These are phyloP conservation scores for Prosopis cineraria DNA, from an alignment of 306 rosid genomes.

Conservation along the genomic window DNA sequence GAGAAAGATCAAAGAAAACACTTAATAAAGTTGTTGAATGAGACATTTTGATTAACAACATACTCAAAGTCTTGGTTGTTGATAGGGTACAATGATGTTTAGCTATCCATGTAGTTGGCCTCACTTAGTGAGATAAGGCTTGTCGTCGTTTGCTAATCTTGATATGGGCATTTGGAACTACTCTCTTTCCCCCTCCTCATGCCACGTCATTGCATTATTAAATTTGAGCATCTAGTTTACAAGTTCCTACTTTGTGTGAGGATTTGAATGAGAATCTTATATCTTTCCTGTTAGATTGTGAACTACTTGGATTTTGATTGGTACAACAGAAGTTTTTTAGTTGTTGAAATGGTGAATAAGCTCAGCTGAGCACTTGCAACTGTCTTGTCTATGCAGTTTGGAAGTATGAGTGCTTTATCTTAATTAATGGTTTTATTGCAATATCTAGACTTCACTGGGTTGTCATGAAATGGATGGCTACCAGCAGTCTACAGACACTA, in stretches of 20 bases:
- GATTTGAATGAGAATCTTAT: neutral
- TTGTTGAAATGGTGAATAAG: neutral
- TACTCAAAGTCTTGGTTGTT: too few species aligned
- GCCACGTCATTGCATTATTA: neutral
- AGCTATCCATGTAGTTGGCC: too few species aligned
- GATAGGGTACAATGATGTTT: too few species aligned
- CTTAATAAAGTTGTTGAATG: too few species aligned
- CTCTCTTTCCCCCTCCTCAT: neutral
- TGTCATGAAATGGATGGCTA: constrained; percentile 9
- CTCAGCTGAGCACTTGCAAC: neutral
- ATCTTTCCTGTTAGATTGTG: neutral
- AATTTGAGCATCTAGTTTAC: neutral
- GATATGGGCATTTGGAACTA: neutral
- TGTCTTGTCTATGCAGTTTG: neutral
- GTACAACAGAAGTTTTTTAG: neutral
- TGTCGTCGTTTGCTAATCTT: too few species aligned
- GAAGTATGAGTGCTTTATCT: constrained; percentile 4
- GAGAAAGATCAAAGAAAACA: too few species aligned
- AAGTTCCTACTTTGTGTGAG: neutral
- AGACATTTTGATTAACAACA: too few species aligned
- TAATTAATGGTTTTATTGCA: neutral
- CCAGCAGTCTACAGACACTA: neutral
- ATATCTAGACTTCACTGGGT: neutral
- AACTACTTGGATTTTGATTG: neutral
- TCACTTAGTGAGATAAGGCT: too few species aligned